phyloP scores from a whole-genome alignment of 2,329 filamentous ascomycete genomes.

The Neonectria coccinea region DNA sequence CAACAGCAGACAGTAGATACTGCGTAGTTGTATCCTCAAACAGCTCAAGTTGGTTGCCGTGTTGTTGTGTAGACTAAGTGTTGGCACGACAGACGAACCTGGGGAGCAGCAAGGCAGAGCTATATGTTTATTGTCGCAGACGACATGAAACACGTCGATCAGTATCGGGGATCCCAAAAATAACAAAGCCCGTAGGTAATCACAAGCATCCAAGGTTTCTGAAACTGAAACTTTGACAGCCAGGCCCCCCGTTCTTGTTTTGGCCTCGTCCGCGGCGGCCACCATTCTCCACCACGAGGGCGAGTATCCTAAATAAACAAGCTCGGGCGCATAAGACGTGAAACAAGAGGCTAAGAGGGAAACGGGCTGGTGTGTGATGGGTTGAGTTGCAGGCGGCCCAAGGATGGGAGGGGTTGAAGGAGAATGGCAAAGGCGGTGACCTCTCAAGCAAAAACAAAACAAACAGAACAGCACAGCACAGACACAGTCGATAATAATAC shows the following conservation, averaged over 20 bases:
- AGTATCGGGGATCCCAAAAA: slow-evolving; percentile 8
- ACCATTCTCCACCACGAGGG: neutral
- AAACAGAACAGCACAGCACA: too few relatives aligned
- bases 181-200: slow-evolving; percentile 5
- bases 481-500: neutral
- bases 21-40: neutral
- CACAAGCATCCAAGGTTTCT: slow-evolving; percentile 1
- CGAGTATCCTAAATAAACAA: neutral
- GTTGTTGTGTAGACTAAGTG: neutral
- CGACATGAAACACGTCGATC: slow-evolving; percentile 5
- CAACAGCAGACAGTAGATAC: neutral
- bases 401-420: neutral
- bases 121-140: slow-evolving; percentile 8
- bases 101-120: slow-evolving; percentile 3
- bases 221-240: slow-evolving; percentile 20
- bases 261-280: neutral
- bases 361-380: slow-evolving; percentile 2
- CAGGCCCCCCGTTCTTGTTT: neutral
- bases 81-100: neutral
- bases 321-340: slow-evolving; percentile 6
- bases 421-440: neutral
- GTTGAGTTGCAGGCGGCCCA: slow-evolving; percentile 1
- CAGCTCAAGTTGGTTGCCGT: neutral
- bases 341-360: slow-evolving; percentile 5
- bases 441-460: too few relatives aligned